Base-by-base conservation (phyloP, 192 early-diverging fungal species). In the Linnemannia exigua region DNA sequence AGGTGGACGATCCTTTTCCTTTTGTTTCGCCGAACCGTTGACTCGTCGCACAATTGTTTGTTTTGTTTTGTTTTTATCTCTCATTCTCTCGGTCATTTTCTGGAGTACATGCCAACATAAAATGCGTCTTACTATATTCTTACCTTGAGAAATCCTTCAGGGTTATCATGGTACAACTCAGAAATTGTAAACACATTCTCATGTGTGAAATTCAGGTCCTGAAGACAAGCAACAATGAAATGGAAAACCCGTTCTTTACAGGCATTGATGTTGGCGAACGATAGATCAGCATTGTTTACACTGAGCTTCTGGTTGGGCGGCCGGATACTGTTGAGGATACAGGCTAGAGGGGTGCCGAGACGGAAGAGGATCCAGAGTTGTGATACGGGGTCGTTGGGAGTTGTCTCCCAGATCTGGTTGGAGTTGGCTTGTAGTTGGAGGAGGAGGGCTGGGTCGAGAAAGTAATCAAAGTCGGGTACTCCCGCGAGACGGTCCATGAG, bases 131-230 rank as follows among this genome's bases (percentile, higher is more conserved):
- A 4, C 48, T 50, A 17, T 11, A 9, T 63, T 63, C 69, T 63
- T 88, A 97, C 98, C 93, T 97, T 99, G 68, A 99, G 95, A 88
- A 99, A 97, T 75, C 94, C 95, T 88, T 97, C 97, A 61, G 97
- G 99, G 82, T 99, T 96, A 88, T 99, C 97, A 75, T 95, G 94
- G 85, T 95, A 97, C 50, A 98, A 88, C 72, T 97, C 97, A 22
- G 96, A 92, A 61, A 99, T 93, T 38, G 94, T 94, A 89, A 98
- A 96, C 35, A 96, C 80, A 76, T 95, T 90, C 71, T 97, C 95
- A 38, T 97, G 92, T 35, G 88, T 90, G 22, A 93, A 90, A 61
- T 96, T 79, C 1, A 95, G 88, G 76, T 97, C 92, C 46, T 93
- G 90, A 61, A 94, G 93, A 89, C 97, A 97, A 16, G 94, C 93